Evolutionary conservation across 495 filamentous ascomycete genomes (phyloP), one percentile per base, ranked within the genome.

Genomic region (Gamarada debralockiae): DNA sequence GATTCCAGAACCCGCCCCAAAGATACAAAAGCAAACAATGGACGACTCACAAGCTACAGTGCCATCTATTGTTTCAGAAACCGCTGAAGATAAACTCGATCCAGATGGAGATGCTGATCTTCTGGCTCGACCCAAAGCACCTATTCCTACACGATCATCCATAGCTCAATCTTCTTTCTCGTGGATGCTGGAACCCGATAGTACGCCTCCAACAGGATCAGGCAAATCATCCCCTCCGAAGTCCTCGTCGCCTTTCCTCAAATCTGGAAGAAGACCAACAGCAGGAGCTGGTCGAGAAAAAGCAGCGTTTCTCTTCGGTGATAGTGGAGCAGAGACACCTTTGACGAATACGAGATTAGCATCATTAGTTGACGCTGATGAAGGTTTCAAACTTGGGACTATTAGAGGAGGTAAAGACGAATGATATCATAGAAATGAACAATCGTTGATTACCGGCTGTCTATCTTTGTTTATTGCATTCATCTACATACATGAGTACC

Each of bases 131-230:
- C 55, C 63, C 39, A 53, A 41, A 22, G 66, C 59, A 10, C 70
- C 73, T 3, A 71, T 79, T n/a, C 78, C 76, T 0, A 78, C 80
- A 2, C 75, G 88, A 12, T 85, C 85, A 14, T 77, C 76, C 14
- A 73, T 98, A 14, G 85, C 90, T 14, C 84, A 96, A 55, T 90
- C 91, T 23, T 86, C 83, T 8, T 97, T 96, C 65, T 86, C 92
- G 10, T 98, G 92, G 92, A 97, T 98, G 91, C 76, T 98, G 2
- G 81, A 81, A 41, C 75, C 77, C 14, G 76, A 77, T 42, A 61
- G 52, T 20, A 42, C 50, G 4, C 46, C 58, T 62, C 65, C 46
- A 56, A 61, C 24, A 18, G 15, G 7, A n/a, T 40, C 37, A 18
- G 17, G 45, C 67, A 74, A 59, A 68, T 72, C 48, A 67, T 70